Percentiles rank a stretch among this genome's conserved stretches.
Evolutionary conservation across 2,329 filamentous ascomycete genomes (phyloP).

Genomic region (Trichoderma sp.): DNA sequence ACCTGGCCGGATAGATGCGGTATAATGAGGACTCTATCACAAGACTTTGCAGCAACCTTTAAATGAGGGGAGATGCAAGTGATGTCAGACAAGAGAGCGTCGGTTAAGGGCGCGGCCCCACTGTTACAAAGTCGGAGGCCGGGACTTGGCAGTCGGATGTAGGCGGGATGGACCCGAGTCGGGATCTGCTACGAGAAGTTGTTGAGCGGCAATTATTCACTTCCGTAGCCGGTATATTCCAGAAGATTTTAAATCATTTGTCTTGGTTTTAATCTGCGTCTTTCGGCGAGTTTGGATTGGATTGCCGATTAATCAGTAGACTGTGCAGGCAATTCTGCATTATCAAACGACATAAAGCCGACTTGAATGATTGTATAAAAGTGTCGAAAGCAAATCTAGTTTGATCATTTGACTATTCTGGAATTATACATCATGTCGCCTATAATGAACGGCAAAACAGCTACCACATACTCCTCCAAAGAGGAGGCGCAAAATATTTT

Average conservation of each 20-base stretch:
- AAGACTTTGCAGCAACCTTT: neutral
- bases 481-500: constrained; percentile 36
- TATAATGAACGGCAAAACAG: neutral
- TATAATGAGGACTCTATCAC: neutral
- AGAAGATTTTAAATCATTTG: neutral
- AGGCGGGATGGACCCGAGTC: constrained; percentile 7
- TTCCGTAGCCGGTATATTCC: neutral
- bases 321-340: neutral
- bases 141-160: constrained; percentile 7
- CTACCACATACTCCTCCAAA: constrained; percentile 30
- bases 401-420: neutral
- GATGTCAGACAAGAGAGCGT: neutral
- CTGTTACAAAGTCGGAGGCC: constrained; percentile 3
- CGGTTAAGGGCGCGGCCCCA: constrained; percentile 25
- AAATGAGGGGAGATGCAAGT: constrained; percentile 11
- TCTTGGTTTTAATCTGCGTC: neutral
- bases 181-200: neutral
- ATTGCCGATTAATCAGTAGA: neutral
- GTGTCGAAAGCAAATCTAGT: neutral
- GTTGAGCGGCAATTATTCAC: neutral
- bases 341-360: neutral
- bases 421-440: neutral
- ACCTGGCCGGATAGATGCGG: constrained; percentile 18
- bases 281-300: neutral
- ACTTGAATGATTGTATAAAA: neutral